Conservation (phyloP, 1,139 yeast species). For the Protomyces inouyei region DNA sequence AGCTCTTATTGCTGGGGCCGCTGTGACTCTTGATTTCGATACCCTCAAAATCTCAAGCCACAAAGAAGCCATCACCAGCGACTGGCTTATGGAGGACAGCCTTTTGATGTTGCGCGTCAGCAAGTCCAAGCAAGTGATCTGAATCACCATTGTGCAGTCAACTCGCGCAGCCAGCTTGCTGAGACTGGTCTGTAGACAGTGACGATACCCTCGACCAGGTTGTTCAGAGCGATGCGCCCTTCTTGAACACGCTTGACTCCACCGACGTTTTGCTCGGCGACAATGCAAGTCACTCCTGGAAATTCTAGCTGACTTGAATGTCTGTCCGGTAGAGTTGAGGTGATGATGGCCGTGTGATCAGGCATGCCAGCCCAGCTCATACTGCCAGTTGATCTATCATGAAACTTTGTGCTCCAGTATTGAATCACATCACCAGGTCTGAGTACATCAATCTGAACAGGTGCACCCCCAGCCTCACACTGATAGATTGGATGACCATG, state of each 20-base stretch:
- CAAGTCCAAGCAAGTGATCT: slow-evolving; percentile 43
- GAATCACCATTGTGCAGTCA: neutral
- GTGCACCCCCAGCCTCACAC: slow-evolving; percentile 34
- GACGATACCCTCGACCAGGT: slow-evolving; percentile 49
- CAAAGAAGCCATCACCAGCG: slow-evolving; percentile 49
- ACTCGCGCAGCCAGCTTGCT: neutral
- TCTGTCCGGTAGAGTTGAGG: slow-evolving; percentile 35
- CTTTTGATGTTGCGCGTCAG: slow-evolving; percentile 69
- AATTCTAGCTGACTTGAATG: neutral
- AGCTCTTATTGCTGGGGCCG: slow-evolving; percentile 63
- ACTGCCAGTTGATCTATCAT: slow-evolving; percentile 33
- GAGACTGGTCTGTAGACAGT: slow-evolving; percentile 52
- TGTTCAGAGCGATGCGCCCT: slow-evolving; percentile 46
- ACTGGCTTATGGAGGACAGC: slow-evolving; percentile 54
- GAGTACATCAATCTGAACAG: slow-evolving; percentile 39
- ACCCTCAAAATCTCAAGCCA: slow-evolving; percentile 53
- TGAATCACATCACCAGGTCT: slow-evolving; percentile 49
- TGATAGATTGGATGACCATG: slow-evolving; percentile 58
- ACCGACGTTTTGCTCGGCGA: slow-evolving; percentile 55
- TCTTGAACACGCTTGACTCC: slow-evolving; percentile 42
- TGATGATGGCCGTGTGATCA: slow-evolving; percentile 62
- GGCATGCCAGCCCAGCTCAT: slow-evolving; percentile 51
- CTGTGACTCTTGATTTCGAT: slow-evolving; percentile 63
- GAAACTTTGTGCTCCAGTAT: slow-evolving; percentile 47
- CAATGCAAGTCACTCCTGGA: slow-evolving; percentile 16